Base-by-base conservation (phyloP, 2,329 filamentous ascomycete species). In the Didymella exigua region DNA sequence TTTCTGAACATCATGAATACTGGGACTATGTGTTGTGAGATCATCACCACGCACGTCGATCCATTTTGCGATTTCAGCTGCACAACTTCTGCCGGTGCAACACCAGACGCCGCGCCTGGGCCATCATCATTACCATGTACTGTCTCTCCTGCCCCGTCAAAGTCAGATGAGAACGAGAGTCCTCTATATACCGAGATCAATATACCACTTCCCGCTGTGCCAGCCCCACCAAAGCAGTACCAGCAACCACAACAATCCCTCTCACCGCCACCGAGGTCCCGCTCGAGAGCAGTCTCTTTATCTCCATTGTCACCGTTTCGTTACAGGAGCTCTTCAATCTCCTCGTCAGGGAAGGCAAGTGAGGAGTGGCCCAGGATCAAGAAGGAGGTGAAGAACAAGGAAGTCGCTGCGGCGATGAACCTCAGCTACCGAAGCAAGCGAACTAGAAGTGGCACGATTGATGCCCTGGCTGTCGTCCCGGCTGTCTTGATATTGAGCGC, bases 141-240 rank as follows among this genome's bases (percentile, higher is more conserved):
- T 26, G 46, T 42, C 13, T 36, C 52, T 18, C 18, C 37, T 16
- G 14, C 18, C 9, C 55, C 55, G 5, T 23, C 47, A 10, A 40
- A 52, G 11, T 13, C 54, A 24, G 60, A 65, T 34, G 59, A 66
- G 33, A 58, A 65, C 4, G 59, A 68, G 41, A 58, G 62, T 9
- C 68, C 70, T 4, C 65, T 72, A 0, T 73, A 72, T 53, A 73
- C 69, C 0, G 71, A 73, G 51, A 73, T 73, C 37, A 67, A 69
- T 49, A 72, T 73, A 23, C 70, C 70, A 4, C 58, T 73, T 0
- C 71, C 71, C 10, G 50, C 45, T 2, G 18, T 72, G 13, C 60
- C 62, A 19, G 40, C 63, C 18, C 51, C 49, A 19, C 29, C 51
- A 52, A 55, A 41, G 36, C 27, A 45, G 31, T 10, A 40, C 9